Evolutionary conservation across 768 basidiomycete species (phyloP), one percentile per base, ranked within the genome.

Genomic region (Xerocomellus dryophilus): DNA sequence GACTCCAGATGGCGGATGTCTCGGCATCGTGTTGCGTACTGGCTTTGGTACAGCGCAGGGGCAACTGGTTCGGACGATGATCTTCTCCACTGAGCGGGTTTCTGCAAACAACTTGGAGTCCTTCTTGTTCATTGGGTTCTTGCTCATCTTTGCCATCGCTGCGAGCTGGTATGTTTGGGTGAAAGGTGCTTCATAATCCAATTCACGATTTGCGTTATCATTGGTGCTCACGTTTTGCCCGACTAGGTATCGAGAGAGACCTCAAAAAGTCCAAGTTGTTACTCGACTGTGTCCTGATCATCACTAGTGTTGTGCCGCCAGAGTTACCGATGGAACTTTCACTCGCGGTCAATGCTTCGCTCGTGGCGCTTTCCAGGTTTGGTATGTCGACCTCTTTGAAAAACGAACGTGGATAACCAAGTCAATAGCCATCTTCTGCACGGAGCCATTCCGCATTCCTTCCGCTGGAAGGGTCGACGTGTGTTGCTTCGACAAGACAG

Each of bases 401-500:
- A 21, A 39, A 0, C 3, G 34, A 45, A 20, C 35, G 1, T 1
- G 14, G 14, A 52, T 62, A 36, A 59, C 47, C 27, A 21, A 9
- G 21, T 49, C 54, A 15, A 58, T 11, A 97, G 96, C 96, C 7
- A 99, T 98, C 54, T 99, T 95, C 75, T 98, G 97, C 68, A 99
- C 97, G 17, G 97, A 99, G 65, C 97, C 97, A 1, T 98, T 99
- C 83, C 84, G 97, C 20, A 99, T 98, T 57, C 95, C 97, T 0
- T 90, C 77, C 57, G 97, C 97, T 6, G 97, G 97, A 6, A 83
- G 93, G 20, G 94, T 98, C 3, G 97, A 99, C 62, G 88, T 98
- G 15, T 99, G 97, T 72, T 98, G 97, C 72, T 98, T 99, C 62
- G 97, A 99, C 73, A 99, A 99, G 79, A 99, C 97, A 0, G 97